Evolutionary conservation across 2,329 filamentous ascomycete genomes (phyloP).

Genomic region (Xenosphaeropsis pyriputrescens): DNA sequence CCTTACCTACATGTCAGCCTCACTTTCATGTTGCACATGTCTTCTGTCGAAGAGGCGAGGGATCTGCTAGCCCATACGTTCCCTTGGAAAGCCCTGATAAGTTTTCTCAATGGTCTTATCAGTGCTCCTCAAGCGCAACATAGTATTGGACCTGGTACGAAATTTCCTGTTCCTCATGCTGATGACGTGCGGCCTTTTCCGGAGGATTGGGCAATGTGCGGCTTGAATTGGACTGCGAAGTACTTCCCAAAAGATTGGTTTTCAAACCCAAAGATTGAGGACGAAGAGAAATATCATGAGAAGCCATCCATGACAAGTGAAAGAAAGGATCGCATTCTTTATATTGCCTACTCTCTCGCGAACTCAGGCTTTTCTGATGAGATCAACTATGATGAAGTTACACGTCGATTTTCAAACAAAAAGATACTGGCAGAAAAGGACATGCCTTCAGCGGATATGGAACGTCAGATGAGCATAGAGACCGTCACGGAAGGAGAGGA

Average conservation of each 20-base stretch:
- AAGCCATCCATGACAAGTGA: conserved; percentile 8
- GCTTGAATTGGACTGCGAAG: conserved; percentile 10
- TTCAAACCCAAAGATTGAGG: conserved; percentile 11
- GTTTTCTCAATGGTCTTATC: conserved; percentile 12
- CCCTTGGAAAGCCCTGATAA: conserved; percentile 11
- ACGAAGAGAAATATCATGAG: conserved; percentile 12
- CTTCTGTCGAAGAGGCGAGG: conserved; percentile 8
- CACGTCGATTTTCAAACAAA: too few species aligned
- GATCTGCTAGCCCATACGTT: conserved; percentile 7
- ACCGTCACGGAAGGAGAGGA: too few species aligned
- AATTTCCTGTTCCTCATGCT: conserved; percentile 11
- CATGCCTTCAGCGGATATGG: too few species aligned
- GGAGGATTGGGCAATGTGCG: conserved; percentile 15
- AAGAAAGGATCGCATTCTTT: conserved; percentile 10
- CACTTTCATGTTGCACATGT: conserved; percentile 12
- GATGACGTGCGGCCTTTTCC: conserved; percentile 13
- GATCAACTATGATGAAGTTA: too few species aligned
- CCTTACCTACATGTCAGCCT: conserved; percentile 15
- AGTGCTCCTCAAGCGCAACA: conserved; percentile 1
- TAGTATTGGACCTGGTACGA: conserved; percentile 6
- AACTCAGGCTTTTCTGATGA: too few species aligned
- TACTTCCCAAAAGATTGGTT: conserved; percentile 15
- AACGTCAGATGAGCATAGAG: too few species aligned
- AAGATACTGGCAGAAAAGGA: too few species aligned
- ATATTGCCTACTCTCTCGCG: conserved; percentile 5